Evolutionary conservation across 164 flowering plant species (phyloP), one percentile per base, ranked within the genome.

Genomic region (Nymphaea thermarum): DNA sequence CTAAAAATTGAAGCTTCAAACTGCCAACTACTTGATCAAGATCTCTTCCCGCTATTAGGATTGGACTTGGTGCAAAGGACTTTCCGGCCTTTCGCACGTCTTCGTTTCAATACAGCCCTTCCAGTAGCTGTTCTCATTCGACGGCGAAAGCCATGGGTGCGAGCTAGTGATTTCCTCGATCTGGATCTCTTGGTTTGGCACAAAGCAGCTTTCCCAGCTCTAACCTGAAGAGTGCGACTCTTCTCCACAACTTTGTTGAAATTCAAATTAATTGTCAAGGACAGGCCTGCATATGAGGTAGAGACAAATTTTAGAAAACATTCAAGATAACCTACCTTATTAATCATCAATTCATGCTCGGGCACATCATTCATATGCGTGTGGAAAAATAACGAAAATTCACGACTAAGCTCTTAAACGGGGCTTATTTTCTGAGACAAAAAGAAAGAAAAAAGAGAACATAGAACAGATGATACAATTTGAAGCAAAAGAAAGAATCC

Each of bases 41-140:
- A 70, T 41, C 78, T 65, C 72, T 86, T 87, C 4, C 98, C 98
- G 51, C 86, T 84, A 65, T 63, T 84, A 8, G 94, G 89, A 67
- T 86, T 59, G 16, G 96, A 65, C 77, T 90, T 89, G 17, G 97
- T 77, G 86, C 98, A 93, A 36, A 93, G 88, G 51, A 80, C 72
- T 78, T 81, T 79, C 12, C 98, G 74, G 25, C 98, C 97, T 82
- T 93, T 93, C 61, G 92, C 97, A 60, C 98, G 87, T 66, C 97
- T 71, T 8, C 92, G 88, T 76, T 83, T 84, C 76, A 93, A 67
- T 4, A 84, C 64, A 42, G 98, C 98, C 73, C 95, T 86, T 12
- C 98, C 96, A 67, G 82, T 68, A 12, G 96, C 88, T 42, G 96
- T 93, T 74, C 91, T 85, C 98, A 90, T 93, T 70, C 98, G 68